Evolutionary conservation across 306 rosid species (phyloP), one percentile per base, ranked within the genome.

Genomic region (Erythrophleum fordii): DNA sequence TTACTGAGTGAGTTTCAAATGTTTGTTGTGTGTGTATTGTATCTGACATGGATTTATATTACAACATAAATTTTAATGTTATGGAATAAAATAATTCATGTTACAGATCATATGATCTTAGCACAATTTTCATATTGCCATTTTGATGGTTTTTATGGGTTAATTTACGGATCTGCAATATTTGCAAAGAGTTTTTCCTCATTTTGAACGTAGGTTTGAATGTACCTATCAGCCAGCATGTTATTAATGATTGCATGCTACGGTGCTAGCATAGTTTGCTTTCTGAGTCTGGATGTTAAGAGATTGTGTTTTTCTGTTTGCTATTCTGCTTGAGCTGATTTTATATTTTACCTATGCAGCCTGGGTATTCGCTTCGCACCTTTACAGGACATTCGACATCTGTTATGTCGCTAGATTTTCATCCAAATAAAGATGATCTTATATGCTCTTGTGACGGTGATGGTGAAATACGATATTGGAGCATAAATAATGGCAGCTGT

Each of bases 381-480:
- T 95, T 95, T 76, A 85, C 92, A 48, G 99, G 98, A 78, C 99
- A 95, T 85, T 88, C 92, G 9, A 28, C 89, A 59, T 22, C 93
- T 35, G 99, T 93, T 45, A 90, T 86, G 96, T 95, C 99, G 8
- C 87, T 95, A 72, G 99, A 95, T 86, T 95, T 95, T 89, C 99
- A 95, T 79, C 99, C 98, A 35, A 93, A 87, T 77, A 91, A 92
- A 77, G 98, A 95, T 0, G 99, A 95, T 62, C 94, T 95, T 55
- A 82, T 95, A 58, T 89, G 97, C 90, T 95, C 99, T 29, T 95
- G 99, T 80, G 99, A 95, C 22, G 84, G 94, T 13, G 98, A 95
- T 58, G 97, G 99, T 41, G 97, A 95, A 83, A 93, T 95, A 80
- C 91, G 99, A 12, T 95, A 89, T 83, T 95, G 99, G 99, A 93